These are phyloP conservation scores for Cercospora sp. DNA, from an alignment of 2,329 filamentous ascomycete species.

Conservation along the genomic window DNA sequence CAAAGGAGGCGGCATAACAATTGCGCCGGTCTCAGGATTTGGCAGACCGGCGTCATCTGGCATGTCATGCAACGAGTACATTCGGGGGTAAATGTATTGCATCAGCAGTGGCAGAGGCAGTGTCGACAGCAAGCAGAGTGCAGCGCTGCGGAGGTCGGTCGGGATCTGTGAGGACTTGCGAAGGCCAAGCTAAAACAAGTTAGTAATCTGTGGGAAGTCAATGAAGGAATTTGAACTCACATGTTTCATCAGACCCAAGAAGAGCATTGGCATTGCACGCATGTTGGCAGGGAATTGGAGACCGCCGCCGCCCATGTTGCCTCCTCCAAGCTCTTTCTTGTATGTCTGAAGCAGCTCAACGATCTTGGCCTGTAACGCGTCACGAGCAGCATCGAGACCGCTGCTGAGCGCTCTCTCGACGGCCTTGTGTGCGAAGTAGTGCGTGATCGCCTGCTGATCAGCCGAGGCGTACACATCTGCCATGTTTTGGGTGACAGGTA, in stretches of 20 bases:
- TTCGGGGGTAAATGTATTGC: constrained; percentile 71
- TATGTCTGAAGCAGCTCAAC: constrained; percentile 93
- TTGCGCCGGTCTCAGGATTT: constrained; percentile 82
- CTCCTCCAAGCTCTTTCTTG: constrained; percentile 92
- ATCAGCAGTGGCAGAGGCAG: constrained; percentile 85
- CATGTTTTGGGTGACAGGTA: constrained; percentile 88
- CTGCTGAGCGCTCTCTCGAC: constrained; percentile 85
- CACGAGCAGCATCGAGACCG: constrained; percentile 85
- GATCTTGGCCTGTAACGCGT: constrained; percentile 86
- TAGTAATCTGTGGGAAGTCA: constrained; percentile 25
- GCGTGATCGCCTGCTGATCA: constrained; percentile 88
- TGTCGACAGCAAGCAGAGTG: constrained; percentile 90
- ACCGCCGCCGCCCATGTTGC: constrained; percentile 88
- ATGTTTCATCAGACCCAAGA: constrained; percentile 94
- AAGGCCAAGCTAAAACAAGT: constrained; percentile 62
- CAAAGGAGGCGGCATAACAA: constrained; percentile 76
- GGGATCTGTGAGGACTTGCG: constrained; percentile 92
- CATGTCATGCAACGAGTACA: constrained; percentile 91
- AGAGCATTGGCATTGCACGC: constrained; percentile 81
- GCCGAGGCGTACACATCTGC: constrained; percentile 92
- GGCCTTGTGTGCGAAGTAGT: constrained; percentile 96
- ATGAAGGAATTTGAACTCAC: constrained; percentile 52
- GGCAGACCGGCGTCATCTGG: constrained; percentile 86
- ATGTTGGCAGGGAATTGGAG: constrained; percentile 94
- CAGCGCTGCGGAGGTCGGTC: constrained; percentile 88